Conservation (phyloP, 352 stramenopile species). For the Globisporangium nagaii region DNA sequence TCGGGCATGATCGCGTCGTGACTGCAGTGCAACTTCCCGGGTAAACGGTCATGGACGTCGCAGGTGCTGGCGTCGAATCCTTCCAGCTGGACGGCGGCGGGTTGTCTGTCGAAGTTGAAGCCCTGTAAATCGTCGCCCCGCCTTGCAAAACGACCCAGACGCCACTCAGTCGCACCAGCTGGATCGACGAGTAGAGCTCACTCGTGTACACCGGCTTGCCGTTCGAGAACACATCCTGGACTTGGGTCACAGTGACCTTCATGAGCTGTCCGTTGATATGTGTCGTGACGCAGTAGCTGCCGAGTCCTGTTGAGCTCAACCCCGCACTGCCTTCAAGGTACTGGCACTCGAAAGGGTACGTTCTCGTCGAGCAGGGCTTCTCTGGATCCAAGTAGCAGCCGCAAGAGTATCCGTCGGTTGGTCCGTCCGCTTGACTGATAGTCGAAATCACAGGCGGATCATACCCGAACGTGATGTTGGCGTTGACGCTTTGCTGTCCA, state of each 20-base stretch:
- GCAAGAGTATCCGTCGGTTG: constrained; percentile 50
- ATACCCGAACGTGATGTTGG: constrained; percentile 32
- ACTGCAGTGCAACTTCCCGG: constrained; percentile 28
- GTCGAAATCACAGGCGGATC: constrained; percentile 28
- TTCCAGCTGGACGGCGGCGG: constrained; percentile 30
- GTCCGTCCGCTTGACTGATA: constrained; percentile 34
- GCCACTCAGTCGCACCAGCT: constrained; percentile 29
- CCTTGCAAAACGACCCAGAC: constrained; percentile 27
- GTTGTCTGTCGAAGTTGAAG: constrained; percentile 13
- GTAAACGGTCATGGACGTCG: constrained; percentile 27
- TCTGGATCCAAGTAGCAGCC: constrained; percentile 28
- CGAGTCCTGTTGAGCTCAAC: constrained; percentile 5
- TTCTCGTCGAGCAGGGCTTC: constrained; percentile 31
- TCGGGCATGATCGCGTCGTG: constrained; percentile 22
- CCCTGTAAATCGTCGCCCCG: constrained; percentile 19
- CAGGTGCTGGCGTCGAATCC: constrained; percentile 15
- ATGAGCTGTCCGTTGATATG: constrained; percentile 11
- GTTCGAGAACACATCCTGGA: constrained; percentile 30
- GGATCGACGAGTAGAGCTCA: constrained; percentile 10
- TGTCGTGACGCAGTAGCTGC: constrained; percentile 30
- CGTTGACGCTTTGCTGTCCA: constrained; percentile 21
- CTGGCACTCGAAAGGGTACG: constrained; percentile 32
- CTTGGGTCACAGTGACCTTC: constrained; percentile 23
- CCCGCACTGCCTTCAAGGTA: constrained; percentile 19
- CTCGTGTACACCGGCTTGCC: constrained; percentile 35